These are phyloP conservation scores for Ophiostoma sp. DNA, from an alignment of 2,329 filamentous ascomycete species.

Conservation along the genomic window DNA sequence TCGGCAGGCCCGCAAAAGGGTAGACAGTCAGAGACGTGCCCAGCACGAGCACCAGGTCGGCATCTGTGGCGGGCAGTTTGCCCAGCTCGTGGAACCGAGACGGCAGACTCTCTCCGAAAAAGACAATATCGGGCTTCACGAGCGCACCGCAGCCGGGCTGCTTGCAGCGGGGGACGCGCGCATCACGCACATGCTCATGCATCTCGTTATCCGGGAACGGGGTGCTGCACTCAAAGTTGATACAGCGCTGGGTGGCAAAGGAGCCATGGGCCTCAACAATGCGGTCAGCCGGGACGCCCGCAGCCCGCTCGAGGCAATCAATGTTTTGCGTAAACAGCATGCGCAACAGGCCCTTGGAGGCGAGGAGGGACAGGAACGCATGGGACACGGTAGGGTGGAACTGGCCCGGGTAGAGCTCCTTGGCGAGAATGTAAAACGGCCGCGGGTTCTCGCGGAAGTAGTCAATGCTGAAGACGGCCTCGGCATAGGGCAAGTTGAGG, in stretches of 20 bases:
- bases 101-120: constrained; percentile 73
- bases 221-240: constrained; percentile 68
- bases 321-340: constrained; percentile 98
- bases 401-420: constrained; percentile 87
- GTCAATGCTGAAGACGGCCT: constrained; percentile 90
- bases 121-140: constrained; percentile 93
- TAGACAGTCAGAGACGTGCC: constrained; percentile 45
- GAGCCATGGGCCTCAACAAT: constrained; percentile 95
- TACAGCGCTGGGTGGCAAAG: constrained; percentile 87
- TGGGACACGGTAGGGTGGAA: constrained; percentile 89
- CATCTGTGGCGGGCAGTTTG: constrained; percentile 46
- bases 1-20: constrained; percentile 82
- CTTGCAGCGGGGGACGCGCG: constrained; percentile 69
- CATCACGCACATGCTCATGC: constrained; percentile 65
- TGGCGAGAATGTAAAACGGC: constrained; percentile 89
- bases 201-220: constrained; percentile 75
- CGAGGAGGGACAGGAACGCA: constrained; percentile 79
- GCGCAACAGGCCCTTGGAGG: constrained; percentile 73
- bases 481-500: constrained; percentile 81
- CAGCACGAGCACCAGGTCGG: constrained; percentile 42
- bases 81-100: constrained; percentile 62
- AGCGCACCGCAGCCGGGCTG: constrained; percentile 64
- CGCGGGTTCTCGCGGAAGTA: constrained; percentile 83
- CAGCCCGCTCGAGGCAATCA: constrained; percentile 86
- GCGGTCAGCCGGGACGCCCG: constrained; percentile 75